Evolutionary conservation across 768 basidiomycete species (phyloP), one percentile per base, ranked within the genome.

Genomic region (Mycena haematopus): DNA sequence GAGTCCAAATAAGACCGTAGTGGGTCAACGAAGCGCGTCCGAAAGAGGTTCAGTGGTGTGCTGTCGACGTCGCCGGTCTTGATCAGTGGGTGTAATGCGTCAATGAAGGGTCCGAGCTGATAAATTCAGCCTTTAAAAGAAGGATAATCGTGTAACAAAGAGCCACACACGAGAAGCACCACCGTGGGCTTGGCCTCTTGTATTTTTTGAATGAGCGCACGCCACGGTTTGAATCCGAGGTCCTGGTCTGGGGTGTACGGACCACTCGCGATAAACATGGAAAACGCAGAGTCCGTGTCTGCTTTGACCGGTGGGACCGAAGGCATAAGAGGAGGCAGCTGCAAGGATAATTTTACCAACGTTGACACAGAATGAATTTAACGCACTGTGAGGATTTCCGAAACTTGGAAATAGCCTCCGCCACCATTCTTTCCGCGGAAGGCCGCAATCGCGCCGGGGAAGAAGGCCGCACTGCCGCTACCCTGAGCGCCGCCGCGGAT

Each of bases 21-120:
- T 11, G 81, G 82, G 27, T 82, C 74, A 0, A 83, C 73, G 68
- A 99, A 86, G 46, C 87, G 81, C 7, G 78, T 74, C 29, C 82
- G 78, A 77, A 98, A 99, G 46, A 96, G 78, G 25, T 85, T 83
- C 5, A 77, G 65, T 0, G 92, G 90, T 1, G 85, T 78, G 52
- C 81, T 76, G 59, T 91, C 87, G 25, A 88, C 73, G 56, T 94
- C 90, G 7, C 96, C 97, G 4, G 79, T 75, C 71, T 86, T 88
- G 66, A 99, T 84, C 53, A 81, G 78, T 2, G 90, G 85, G 73
- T 99, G 93, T 19, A 81, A 74, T 0, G 84, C 75, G 67, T 98
- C 95, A 45, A 99, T 77, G 72, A 99, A 99, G 1, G 97, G 97
- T 0, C 97, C 97, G 31, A 93, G 76, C 96, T 99, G 17, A 51